Conservation (phyloP, 495 filamentous ascomycete species). For the Neurospora sp. region DNA sequence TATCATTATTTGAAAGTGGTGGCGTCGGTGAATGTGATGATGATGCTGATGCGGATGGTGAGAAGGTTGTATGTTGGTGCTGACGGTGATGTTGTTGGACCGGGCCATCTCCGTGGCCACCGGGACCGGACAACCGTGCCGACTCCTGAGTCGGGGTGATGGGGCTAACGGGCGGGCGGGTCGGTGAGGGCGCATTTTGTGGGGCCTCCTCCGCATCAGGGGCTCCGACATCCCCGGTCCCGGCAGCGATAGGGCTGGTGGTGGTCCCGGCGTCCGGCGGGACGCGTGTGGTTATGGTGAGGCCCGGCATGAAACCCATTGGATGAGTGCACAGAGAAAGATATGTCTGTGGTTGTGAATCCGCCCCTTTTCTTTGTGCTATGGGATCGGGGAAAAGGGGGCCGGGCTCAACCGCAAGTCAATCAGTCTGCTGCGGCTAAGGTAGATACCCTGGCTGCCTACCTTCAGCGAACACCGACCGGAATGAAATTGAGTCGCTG, state of each 20-base stretch:
- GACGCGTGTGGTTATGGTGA: conserved; percentile 14
- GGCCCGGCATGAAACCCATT: conserved; percentile 14
- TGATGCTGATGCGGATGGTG: not conserved
- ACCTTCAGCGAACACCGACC: not conserved
- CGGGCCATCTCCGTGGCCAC: not conserved
- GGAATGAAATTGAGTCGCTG: not conserved
- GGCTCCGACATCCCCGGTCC: not conserved
- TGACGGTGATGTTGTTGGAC: not conserved
- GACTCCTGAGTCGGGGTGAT: conserved; percentile 32
- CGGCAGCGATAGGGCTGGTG: not conserved
- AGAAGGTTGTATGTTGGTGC: not conserved
- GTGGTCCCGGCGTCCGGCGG: conserved; percentile 1
- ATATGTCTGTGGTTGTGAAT: not conserved
- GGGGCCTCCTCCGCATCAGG: not conserved
- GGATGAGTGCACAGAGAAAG: not conserved
- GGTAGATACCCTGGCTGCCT: not conserved
- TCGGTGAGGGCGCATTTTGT: conserved; percentile 18
- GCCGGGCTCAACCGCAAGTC: not conserved
- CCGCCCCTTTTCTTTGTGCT: not conserved
- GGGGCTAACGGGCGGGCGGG: conserved; percentile 32
- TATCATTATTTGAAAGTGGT: not conserved
- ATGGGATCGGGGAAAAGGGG: not conserved
- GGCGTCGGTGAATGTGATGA: not conserved
- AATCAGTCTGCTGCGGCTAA: not conserved
- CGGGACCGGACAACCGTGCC: conserved; percentile 4